Percentiles rank a stretch among this genome's conserved stretches.
These are phyloP conservation scores for Pugionium cornutum DNA, from an alignment of 345 rosid species.

Conservation along the genomic window DNA sequence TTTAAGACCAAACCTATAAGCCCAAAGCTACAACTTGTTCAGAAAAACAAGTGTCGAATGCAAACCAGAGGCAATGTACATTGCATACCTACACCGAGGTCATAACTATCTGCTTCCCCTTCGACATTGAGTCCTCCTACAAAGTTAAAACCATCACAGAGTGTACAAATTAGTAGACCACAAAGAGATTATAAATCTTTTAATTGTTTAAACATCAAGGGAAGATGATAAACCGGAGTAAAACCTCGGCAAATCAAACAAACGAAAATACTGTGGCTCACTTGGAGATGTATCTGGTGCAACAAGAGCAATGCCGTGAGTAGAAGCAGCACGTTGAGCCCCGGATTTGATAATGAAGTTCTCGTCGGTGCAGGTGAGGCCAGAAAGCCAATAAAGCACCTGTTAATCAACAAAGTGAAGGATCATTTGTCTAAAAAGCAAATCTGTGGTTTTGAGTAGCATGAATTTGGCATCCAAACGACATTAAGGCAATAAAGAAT, in stretches of 20 bases:
- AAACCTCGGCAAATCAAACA: conserved; percentile 1
- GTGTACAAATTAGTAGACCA: neutral
- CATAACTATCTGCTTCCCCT: conserved; percentile 97
- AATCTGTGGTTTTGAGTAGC: neutral
- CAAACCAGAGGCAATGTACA: conserved; percentile 13
- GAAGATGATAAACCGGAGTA: conserved; percentile 3
- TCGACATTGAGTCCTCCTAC: conserved; percentile 90
- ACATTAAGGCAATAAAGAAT: neutral
- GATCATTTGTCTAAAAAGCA: neutral
- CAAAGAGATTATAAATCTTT: neutral
- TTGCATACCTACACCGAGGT: conserved; percentile 86
- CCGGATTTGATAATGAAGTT: conserved; percentile 83
- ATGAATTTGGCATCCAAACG: neutral
- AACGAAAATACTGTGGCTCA: conserved; percentile 36
- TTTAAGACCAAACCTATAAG: conserved; percentile 1
- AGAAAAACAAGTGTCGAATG: neutral
- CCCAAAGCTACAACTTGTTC: conserved; percentile 7
- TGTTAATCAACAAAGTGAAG: conserved; percentile 35
- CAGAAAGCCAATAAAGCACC: conserved; percentile 93
- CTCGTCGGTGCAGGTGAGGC: conserved; percentile 84
- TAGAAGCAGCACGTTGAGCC: conserved; percentile 82
- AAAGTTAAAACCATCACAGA: conserved; percentile 12
- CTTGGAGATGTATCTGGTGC: conserved; percentile 92
- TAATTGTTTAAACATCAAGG: conserved; percentile 6
- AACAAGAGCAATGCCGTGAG: conserved; percentile 71